Conservation (phyloP, 257 asterid genomes). For the Oldenlandia corymbosa region DNA sequence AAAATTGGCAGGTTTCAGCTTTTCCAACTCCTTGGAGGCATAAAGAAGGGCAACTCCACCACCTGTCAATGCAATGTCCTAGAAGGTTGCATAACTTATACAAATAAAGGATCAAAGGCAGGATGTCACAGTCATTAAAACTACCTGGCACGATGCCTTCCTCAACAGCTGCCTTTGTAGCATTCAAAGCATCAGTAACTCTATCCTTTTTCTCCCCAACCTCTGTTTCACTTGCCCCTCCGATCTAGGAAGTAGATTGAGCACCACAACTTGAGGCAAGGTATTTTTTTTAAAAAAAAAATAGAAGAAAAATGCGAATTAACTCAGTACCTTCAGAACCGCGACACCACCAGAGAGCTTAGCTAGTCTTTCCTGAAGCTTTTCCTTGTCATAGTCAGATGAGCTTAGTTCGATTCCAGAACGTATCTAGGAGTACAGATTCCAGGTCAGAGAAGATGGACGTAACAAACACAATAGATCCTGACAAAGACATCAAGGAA, state of each 20-base stretch:
- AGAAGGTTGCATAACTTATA: not conserved
- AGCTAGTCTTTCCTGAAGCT: slow-evolving; percentile 59
- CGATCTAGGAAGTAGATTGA: slow-evolving; percentile 24
- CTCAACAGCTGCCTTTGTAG: slow-evolving; percentile 57
- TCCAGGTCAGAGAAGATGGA: not conserved
- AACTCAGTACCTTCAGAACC: slow-evolving; percentile 40
- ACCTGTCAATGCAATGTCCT: slow-evolving; percentile 19
- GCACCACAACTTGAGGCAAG: no score
- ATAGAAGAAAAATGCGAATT: no score
- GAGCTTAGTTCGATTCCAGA: slow-evolving; percentile 47
- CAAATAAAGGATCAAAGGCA: not conserved
- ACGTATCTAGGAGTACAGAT: slow-evolving; percentile 35
- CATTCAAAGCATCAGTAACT: slow-evolving; percentile 54
- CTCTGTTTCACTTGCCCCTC: slow-evolving; percentile 59
- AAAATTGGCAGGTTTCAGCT: slow-evolving; percentile 36
- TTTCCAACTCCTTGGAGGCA: slow-evolving; percentile 39
- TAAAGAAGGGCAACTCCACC: slow-evolving; percentile 49
- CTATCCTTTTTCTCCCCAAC: slow-evolving; percentile 55
- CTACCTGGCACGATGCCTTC: slow-evolving; percentile 58
- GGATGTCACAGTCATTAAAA: not conserved
- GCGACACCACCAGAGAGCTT: slow-evolving; percentile 68
- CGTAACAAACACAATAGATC: not conserved
- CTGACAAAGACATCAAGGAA: not conserved
- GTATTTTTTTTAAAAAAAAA: no score
- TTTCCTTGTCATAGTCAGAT: slow-evolving; percentile 60